Evolutionary conservation across 495 filamentous ascomycete genomes (phyloP).

Genomic region (Penicillium alfredii): DNA sequence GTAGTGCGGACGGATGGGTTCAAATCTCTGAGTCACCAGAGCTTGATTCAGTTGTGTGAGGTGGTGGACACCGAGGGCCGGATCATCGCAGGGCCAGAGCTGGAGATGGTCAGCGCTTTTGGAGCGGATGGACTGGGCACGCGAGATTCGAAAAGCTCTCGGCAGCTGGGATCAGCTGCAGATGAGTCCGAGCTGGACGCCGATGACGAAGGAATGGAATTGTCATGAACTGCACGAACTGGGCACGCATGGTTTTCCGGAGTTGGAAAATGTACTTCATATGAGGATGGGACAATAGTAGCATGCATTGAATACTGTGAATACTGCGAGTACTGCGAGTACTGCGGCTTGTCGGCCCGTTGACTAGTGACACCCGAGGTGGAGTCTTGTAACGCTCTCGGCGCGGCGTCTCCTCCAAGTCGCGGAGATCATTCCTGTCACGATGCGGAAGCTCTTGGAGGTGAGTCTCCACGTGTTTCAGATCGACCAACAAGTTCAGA

Average conservation of each 20-base stretch:
- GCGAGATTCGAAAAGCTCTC: slow-evolving; percentile 38
- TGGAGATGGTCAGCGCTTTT: slow-evolving; percentile 71
- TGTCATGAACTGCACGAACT: slow-evolving; percentile 38
- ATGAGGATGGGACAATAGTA: too few species aligned
- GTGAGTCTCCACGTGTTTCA: slow-evolving; percentile 1
- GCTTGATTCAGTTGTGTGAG: slow-evolving; percentile 84
- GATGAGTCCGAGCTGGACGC: slow-evolving; percentile 57
- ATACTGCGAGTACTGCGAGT: too few species aligned
- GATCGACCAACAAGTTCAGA: slow-evolving; percentile 3
- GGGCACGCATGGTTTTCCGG: slow-evolving; percentile 21
- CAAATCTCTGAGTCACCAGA: slow-evolving; percentile 64
- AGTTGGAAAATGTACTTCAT: slow-evolving; percentile 10
- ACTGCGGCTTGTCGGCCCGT: too few species aligned
- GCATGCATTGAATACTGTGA: too few species aligned
- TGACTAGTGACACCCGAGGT: too few species aligned
- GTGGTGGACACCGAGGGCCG: slow-evolving; percentile 87
- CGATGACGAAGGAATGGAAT: slow-evolving; percentile 67
- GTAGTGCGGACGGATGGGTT: slow-evolving; percentile 87
- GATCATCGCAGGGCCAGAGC: slow-evolving; percentile 74
- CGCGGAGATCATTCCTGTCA: slow-evolving; percentile 33
- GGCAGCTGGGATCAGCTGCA: slow-evolving; percentile 48
- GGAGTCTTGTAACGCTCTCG: slow-evolving; percentile 20
- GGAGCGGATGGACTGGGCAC: slow-evolving; percentile 51
- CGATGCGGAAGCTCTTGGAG: slow-evolving; percentile 19
- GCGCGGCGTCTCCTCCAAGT: slow-evolving; percentile 57